Evolutionary conservation across 2,329 filamentous ascomycete genomes (phyloP).

Genomic region (Trichocomaceae sp.): DNA sequence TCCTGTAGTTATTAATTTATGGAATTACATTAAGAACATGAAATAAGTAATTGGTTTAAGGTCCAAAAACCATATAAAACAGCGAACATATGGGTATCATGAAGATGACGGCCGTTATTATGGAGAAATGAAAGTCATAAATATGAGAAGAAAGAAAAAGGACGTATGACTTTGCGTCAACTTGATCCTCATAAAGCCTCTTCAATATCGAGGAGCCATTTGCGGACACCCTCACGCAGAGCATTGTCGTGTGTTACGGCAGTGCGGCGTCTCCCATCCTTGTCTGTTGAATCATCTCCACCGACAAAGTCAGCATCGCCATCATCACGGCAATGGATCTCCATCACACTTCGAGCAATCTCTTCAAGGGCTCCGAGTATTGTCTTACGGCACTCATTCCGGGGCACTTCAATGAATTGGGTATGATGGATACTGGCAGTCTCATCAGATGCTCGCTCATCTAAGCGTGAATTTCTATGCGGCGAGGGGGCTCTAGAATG

Average conservation of each 20-base stretch:
- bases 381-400: constrained; percentile 48
- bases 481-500: constrained; percentile 38
- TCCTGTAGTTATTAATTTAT: neutral
- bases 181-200: constrained; percentile 22
- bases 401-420: constrained; percentile 37
- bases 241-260: constrained; percentile 41
- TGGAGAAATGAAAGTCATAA: neutral
- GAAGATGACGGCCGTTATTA: constrained; percentile 11
- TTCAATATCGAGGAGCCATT: constrained; percentile 49
- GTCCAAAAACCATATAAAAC: neutral
- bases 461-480: constrained; percentile 26
- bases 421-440: constrained; percentile 23
- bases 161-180: neutral
- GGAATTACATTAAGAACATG: constrained; percentile 9
- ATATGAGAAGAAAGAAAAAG: neutral
- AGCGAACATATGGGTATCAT: constrained; percentile 10
- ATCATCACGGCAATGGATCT: constrained; percentile 40
- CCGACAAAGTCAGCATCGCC: constrained; percentile 25
- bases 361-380: constrained; percentile 53
- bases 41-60: neutral
- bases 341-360: constrained; percentile 50
- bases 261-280: constrained; percentile 28
- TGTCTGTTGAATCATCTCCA: constrained; percentile 21
- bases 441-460: constrained; percentile 26
- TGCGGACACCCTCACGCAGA: constrained; percentile 50